These are phyloP conservation scores for Urtica urens DNA, from an alignment of 306 rosid species.

Conservation along the genomic window DNA sequence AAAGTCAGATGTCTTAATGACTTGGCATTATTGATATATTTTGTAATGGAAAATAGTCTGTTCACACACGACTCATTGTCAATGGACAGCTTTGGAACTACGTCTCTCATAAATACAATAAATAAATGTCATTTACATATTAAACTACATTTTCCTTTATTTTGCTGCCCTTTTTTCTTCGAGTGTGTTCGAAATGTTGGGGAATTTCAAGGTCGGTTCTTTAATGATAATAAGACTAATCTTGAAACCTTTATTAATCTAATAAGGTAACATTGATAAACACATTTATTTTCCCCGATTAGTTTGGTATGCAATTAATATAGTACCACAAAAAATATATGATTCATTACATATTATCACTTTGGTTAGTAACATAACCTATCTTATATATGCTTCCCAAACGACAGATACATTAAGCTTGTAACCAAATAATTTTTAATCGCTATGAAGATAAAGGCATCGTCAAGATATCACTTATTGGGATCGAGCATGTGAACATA, in stretches of 20 bases:
- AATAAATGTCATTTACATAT: neutral
- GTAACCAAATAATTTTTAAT: no score
- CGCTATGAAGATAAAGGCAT: no score
- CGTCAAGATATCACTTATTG: no score
- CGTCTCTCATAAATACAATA: neutral
- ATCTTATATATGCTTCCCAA: no score
- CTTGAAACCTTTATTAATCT: neutral
- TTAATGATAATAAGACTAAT: neutral
- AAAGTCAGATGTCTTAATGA: slow-evolving; percentile 9
- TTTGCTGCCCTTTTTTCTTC: neutral
- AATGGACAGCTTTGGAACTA: slow-evolving; percentile 1
- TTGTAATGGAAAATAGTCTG: neutral
- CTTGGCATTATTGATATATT: slow-evolving; percentile 2
- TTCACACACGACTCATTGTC: slow-evolving; percentile 1
- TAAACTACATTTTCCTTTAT: neutral
- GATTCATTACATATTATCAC: no score
- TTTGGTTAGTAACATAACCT: no score
- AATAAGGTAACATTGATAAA: neutral
- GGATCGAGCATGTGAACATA: no score
- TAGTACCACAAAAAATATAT: no score
- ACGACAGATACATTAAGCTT: no score
- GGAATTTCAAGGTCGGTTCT: neutral
- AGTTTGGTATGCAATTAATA: neutral
- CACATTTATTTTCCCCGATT: neutral
- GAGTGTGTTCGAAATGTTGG: neutral